Evolutionary conservation across 768 basidiomycete species (phyloP), one percentile per base, ranked within the genome.

Genomic region (Macrolepiota fuliginosa): DNA sequence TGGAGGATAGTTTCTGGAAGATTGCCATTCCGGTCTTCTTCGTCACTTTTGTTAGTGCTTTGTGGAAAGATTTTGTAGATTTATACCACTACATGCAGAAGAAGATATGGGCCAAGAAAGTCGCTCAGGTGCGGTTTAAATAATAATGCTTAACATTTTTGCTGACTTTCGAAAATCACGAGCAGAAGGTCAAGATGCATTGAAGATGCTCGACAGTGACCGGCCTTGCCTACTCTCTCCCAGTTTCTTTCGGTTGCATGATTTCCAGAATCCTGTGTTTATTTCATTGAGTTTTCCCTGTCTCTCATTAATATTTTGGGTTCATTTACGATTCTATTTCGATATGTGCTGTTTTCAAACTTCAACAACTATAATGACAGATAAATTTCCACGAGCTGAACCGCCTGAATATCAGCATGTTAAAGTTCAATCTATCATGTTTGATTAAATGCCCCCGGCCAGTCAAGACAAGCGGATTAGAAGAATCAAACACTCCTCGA

Each of bases 1-100:
- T 29, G 39, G 6, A 15, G 37, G 13, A 13, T 65, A 89, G 87
- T 10, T 90, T 89, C 77, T 89, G 89, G 88, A 74, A 76, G 58
- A 81, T 89, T 55, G 84, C 85, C 0, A 68, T 88, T 0, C 88
- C 87, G 0, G 73, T 87, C 27, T 83, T 87, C 81, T 71, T 71
- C 17, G 63, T 85, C 36, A 74, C 87, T 47, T 69, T 86, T 22
- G 79, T 83, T 36, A 57, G 83, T 4, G 87, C 88, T 71, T 69
- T 83, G 68, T 77, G 74, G 64, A 66, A 74, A 17, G 88, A 89
- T 66, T 70, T 89, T 63, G 69, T 67, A 61, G 72, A 76, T 32
- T 65, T 82, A 61, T 70, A 71, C 47, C 81, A 81, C 62, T 82
- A 83, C 61, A 40, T 83, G 37, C 71, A 74, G 64, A 86, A 85